Conservation (phyloP, 1,284 basidiomycete genomes). For the Rhodotorula sp. region DNA sequence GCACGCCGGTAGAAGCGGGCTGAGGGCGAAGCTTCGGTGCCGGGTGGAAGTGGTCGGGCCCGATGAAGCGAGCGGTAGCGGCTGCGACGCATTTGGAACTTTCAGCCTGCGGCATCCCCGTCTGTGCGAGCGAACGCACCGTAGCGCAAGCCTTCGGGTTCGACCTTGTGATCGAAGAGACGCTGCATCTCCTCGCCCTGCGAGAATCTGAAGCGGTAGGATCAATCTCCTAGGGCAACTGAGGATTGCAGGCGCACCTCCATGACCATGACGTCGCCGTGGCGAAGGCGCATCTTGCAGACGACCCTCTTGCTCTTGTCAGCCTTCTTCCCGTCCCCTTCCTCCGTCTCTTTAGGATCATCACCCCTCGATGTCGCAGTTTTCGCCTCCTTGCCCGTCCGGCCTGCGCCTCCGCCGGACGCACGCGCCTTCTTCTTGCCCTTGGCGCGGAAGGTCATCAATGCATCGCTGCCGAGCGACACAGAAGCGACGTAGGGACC, state of each 20-base stretch:
- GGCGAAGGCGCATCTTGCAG: slow-evolving; percentile 15
- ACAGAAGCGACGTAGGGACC: slow-evolving; percentile 31
- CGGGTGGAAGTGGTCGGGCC: slow-evolving; percentile 18
- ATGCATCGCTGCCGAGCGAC: slow-evolving; percentile 27
- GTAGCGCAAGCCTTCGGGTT: slow-evolving; percentile 19
- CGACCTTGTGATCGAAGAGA: slow-evolving; percentile 27
- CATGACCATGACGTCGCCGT: slow-evolving; percentile 34
- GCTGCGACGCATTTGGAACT: not conserved
- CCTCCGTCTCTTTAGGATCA: not conserved
- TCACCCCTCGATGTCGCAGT: not conserved
- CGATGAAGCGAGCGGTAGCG: slow-evolving; percentile 30
- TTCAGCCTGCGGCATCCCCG: not conserved
- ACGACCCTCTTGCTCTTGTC: not conserved
- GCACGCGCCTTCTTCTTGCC: slow-evolving; percentile 1
- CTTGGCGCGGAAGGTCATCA: slow-evolving; percentile 28
- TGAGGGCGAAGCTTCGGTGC: not conserved
- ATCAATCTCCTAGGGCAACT: too few species aligned
- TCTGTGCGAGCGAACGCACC: too few species aligned
- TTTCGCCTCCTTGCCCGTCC: too few species aligned
- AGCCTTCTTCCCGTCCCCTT: not conserved
- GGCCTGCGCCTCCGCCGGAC: too few species aligned
- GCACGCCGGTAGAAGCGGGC: not conserved
- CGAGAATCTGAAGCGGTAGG: too few species aligned
- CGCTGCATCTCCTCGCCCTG: slow-evolving; percentile 28
- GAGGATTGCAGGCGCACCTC: slow-evolving; percentile 7